These are phyloP conservation scores for Globisporangium cystogenes DNA, from an alignment of 352 stramenopile species.

Conservation along the genomic window DNA sequence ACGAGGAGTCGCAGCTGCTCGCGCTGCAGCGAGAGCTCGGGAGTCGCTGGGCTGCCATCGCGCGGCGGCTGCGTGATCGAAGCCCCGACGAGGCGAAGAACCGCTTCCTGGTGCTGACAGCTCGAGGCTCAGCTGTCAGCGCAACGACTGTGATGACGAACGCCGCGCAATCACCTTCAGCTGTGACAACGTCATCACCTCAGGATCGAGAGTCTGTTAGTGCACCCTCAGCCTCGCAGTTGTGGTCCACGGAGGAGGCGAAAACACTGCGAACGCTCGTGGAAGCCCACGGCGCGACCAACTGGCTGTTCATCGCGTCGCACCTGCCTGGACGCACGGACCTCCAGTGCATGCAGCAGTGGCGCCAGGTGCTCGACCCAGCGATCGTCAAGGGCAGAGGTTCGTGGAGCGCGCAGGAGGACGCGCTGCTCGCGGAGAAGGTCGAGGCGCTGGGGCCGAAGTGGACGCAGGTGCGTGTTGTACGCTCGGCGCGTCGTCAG, in stretches of 20 bases:
- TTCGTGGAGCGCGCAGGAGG: slow-evolving; percentile 46
- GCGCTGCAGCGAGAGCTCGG: slow-evolving; percentile 24
- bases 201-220: not conserved
- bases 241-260: slow-evolving; percentile 21
- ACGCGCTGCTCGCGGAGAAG: slow-evolving; percentile 34
- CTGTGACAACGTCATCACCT: not conserved
- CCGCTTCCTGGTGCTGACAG: slow-evolving; percentile 24
- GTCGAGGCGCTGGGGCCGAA: slow-evolving; percentile 37
- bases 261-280: slow-evolving; percentile 33
- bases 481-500: no score
- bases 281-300: slow-evolving; percentile 34
- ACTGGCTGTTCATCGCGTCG: slow-evolving; percentile 75
- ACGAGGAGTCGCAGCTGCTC: slow-evolving; percentile 40
- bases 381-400: slow-evolving; percentile 52
- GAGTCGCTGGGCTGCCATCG: slow-evolving; percentile 32
- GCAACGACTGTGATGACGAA: not conserved
- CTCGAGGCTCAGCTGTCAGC: not conserved
- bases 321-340: slow-evolving; percentile 63
- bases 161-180: not conserved
- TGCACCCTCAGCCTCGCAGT: slow-evolving; percentile 3
- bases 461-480: slow-evolving; percentile 46
- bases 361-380: slow-evolving; percentile 49
- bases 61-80: slow-evolving; percentile 19
- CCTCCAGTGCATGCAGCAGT: slow-evolving; percentile 76
- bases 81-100: slow-evolving; percentile 62